Conservation (phyloP, 768 basidiomycete species). For the Lentinula boryana region DNA sequence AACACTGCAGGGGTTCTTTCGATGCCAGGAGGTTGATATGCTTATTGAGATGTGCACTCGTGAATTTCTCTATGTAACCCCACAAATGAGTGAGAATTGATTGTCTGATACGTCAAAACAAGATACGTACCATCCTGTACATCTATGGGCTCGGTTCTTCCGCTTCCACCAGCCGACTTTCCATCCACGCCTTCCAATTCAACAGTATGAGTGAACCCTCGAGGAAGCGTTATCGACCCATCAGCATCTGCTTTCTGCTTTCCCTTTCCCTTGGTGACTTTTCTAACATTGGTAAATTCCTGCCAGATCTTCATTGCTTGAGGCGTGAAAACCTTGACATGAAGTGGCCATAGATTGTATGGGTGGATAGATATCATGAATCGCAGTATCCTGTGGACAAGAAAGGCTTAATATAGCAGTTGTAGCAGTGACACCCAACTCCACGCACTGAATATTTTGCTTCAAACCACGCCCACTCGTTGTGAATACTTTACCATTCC, state of each 20-base stretch:
- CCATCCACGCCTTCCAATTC: slow-evolving; percentile 73
- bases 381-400: slow-evolving; percentile 43
- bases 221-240: slow-evolving; percentile 32
- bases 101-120: background rate
- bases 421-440: slow-evolving; percentile 1
- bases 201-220: slow-evolving; percentile 40
- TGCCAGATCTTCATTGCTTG: slow-evolving; percentile 56
- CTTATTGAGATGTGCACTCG: slow-evolving; percentile 42
- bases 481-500: slow-evolving; percentile 32
- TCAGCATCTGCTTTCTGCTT: background rate
- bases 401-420: background rate
- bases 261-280: background rate
- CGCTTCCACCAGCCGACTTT: slow-evolving; percentile 46
- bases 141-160: slow-evolving; percentile 48
- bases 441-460: slow-evolving; percentile 40
- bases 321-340: slow-evolving; percentile 67
- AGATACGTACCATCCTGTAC: slow-evolving; percentile 47
- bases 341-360: slow-evolving; percentile 68
- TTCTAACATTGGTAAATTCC: background rate
- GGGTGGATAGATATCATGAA: slow-evolving; percentile 62
- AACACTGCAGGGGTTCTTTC: slow-evolving; percentile 30
- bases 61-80: slow-evolving; percentile 36
- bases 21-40: slow-evolving; percentile 34
- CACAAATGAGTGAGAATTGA: background rate
- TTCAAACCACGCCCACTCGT: slow-evolving; percentile 27